A percentile compares a stretch with the other conserved stretches of the same genome.
phyloP scores from a whole-genome alignment of 352 stramenopile genomes.

The Discostella stelligera region DNA sequence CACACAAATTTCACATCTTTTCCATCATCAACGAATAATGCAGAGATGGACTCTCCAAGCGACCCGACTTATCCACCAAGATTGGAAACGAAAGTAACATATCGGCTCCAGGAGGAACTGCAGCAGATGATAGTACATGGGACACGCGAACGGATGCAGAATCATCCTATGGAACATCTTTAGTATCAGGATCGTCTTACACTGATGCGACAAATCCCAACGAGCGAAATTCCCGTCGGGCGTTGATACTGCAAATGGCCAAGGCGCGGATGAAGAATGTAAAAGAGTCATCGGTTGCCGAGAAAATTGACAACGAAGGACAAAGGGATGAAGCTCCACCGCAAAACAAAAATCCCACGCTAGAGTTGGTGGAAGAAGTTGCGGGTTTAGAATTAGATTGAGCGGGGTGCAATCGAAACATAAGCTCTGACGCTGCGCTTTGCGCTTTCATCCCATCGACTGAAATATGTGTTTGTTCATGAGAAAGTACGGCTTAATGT shows the following conservation, averaged over 20 bases:
- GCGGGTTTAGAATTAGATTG: conserved; percentile 49
- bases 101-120: background rate
- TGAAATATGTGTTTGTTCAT: background rate
- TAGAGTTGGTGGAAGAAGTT: conserved; percentile 29
- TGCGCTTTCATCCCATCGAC: background rate
- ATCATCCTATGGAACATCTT: conserved; percentile 51
- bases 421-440: background rate
- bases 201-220: conserved; percentile 54
- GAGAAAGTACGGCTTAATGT: background rate
- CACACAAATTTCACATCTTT: background rate
- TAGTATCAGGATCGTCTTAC: conserved; percentile 60
- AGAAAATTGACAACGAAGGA: conserved; percentile 21
- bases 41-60: conserved; percentile 20
- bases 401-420: background rate
- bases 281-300: conserved; percentile 22
- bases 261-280: conserved; percentile 77
- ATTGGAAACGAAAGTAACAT: conserved; percentile 6
- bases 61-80: conserved; percentile 40
- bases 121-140: conserved; percentile 30
- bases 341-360: conserved; percentile 7
- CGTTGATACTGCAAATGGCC: conserved; percentile 81
- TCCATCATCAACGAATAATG: background rate
- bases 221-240: conserved; percentile 63
- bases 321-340: conserved; percentile 5
- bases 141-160: conserved; percentile 42